Percentiles rank a stretch among this genome's conserved stretches.
Conservation (phyloP, 495 filamentous ascomycete genomes). For the Penicillium paxilli region DNA sequence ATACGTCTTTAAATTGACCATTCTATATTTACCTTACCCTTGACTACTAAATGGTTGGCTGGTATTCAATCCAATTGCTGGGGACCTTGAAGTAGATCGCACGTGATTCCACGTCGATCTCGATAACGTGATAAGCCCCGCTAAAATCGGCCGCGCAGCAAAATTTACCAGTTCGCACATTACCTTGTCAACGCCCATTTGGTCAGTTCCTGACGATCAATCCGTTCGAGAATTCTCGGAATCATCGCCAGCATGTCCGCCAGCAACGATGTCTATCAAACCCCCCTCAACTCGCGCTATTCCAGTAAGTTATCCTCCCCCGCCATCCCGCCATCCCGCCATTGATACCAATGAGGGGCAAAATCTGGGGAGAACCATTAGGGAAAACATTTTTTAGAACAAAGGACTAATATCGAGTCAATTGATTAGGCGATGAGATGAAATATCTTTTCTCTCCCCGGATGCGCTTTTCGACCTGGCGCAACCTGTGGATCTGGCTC, state of each 20-base stretch:
- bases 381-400: not conserved
- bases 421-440: constrained; percentile 47
- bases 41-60: no score
- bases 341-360: constrained; percentile 13
- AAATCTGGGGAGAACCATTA: constrained; percentile 5
- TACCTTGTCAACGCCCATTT: constrained; percentile 8
- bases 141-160: constrained; percentile 23
- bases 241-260: constrained; percentile 52
- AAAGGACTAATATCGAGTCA: not conserved
- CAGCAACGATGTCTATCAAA: constrained; percentile 68
- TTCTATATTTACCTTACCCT: no score
- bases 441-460: constrained; percentile 68
- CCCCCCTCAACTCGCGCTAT: constrained; percentile 73
- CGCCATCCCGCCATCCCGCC: constrained; percentile 1
- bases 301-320: constrained; percentile 49
- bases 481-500: constrained; percentile 78
- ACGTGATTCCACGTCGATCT: constrained; percentile 17
- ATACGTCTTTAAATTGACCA: no score
- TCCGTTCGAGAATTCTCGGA: constrained; percentile 18
- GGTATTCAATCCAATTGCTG: no score
- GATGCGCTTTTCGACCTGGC: constrained; percentile 72
- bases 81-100: not conserved
- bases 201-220: constrained; percentile 23
- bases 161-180: constrained; percentile 37
- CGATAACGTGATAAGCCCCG: constrained; percentile 50